A percentile compares a stretch with the other conserved stretches of the same genome.
These are phyloP conservation scores for Hypoxylon fuscum DNA, from an alignment of 495 filamentous ascomycete genomes.

Conservation along the genomic window DNA sequence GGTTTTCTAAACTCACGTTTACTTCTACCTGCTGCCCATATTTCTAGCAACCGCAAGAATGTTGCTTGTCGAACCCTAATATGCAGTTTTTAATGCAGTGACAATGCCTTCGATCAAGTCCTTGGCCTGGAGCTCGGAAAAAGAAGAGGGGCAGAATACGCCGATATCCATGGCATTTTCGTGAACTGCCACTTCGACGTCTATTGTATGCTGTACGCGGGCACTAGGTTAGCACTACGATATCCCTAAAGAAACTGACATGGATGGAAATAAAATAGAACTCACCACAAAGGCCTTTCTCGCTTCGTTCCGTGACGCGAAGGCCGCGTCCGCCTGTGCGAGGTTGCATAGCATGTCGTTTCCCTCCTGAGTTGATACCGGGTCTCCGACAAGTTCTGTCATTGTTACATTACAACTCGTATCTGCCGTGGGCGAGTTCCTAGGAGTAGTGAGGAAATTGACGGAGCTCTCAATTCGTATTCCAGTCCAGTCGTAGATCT, in stretches of 20 bases:
- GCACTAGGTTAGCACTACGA: slow-evolving; percentile 21
- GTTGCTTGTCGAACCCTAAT: background rate
- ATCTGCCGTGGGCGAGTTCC: slow-evolving; percentile 4
- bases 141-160: slow-evolving; percentile 54
- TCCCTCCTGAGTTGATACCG: background rate
- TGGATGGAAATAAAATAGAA: background rate
- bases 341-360: slow-evolving; percentile 2
- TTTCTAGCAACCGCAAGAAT: background rate
- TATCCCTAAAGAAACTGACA: background rate
- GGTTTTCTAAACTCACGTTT: too few relatives aligned
- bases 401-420: slow-evolving; percentile 27
- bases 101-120: slow-evolving; percentile 22
- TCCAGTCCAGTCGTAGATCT: slow-evolving; percentile 59
- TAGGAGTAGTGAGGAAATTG: slow-evolving; percentile 61
- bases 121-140: slow-evolving; percentile 18
- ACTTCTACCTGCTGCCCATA: background rate
- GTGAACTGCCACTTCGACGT: slow-evolving; percentile 61
- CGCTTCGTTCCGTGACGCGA: slow-evolving; percentile 33
- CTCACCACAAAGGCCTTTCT: slow-evolving; percentile 50
- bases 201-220: slow-evolving; percentile 57
- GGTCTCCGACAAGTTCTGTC: slow-evolving; percentile 15
- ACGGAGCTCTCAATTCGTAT: slow-evolving; percentile 59
- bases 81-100: slow-evolving; percentile 18
- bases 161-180: slow-evolving; percentile 61
- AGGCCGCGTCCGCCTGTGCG: slow-evolving; percentile 8